Evolutionary conservation across 805 yeast species (phyloP), one percentile per base, ranked within the genome.

Genomic region (Starmera caribaea): DNA sequence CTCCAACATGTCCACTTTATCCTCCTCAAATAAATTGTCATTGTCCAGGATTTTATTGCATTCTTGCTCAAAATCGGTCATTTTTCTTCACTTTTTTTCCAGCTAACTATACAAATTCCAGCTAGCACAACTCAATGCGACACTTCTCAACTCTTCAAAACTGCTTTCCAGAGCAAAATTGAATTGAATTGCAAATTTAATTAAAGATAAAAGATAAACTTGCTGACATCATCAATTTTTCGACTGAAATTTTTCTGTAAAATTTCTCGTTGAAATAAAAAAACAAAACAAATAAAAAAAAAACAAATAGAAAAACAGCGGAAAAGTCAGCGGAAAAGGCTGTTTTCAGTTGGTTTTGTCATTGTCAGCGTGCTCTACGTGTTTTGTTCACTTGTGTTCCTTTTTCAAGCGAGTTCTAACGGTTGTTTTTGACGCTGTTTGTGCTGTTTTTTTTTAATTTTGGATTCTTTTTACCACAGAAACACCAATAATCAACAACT

Each of bases 1-100:
- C 37, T 67, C 69, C 11, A 67, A 50, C 37, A 42, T 39, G 42
- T 65, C 71, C 14, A 67, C 57, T 30, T 58, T 55, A 37, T 65
- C 69, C 42, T 67, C 72, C 41, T 67, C 71, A 13, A 52, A 45
- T 3, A 55, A 24, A 6, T 37, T 27, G 5, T 44, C 44, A 37
- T 63, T 57, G 33, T 61, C 59, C 32, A 66, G 49, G 15, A 64
- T 46, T 5, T 32, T 45, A 37, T 59, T 54, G 44, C 68, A 64
- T 37, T 47, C 44, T 21, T 46, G 44, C 29, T 55, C 56, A 9
- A 58, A 45, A 13, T 37, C 29, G 32, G 16, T 32, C 36, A 33
- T 33, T 24, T 34, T 38, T 32, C 14, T 21, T 24, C 15, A 11
- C 9, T 31, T 21, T 11, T 26, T 10, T 4, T 11, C 35, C 31